A percentile compares a stretch with the other conserved stretches of the same genome.
Evolutionary conservation across 495 filamentous ascomycete species (phyloP).

Genomic region (Xanthoparmelia taractica): DNA sequence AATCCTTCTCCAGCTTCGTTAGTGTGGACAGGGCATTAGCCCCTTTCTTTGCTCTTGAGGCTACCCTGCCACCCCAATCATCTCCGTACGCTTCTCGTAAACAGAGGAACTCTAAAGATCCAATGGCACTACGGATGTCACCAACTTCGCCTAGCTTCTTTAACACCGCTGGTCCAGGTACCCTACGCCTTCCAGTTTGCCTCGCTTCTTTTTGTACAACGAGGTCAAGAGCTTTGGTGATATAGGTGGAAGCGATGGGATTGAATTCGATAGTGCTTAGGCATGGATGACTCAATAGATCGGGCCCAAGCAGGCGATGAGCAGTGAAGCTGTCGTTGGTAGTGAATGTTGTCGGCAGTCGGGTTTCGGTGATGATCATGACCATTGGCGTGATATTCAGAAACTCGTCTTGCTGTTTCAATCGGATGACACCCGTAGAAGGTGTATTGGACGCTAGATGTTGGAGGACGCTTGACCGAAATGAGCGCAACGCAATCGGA

Average conservation of each 20-base stretch:
- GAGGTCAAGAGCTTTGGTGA: slow-evolving; percentile 72
- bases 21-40: slow-evolving; percentile 47
- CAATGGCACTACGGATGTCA: slow-evolving; percentile 85
- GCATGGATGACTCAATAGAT: slow-evolving; percentile 69
- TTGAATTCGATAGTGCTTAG: slow-evolving; percentile 83
- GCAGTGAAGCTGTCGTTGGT: slow-evolving; percentile 82
- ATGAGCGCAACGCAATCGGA: slow-evolving; percentile 59
- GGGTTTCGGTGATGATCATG: slow-evolving; percentile 83
- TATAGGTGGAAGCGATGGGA: slow-evolving; percentile 75
- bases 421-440: slow-evolving; percentile 33
- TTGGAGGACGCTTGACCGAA: slow-evolving; percentile 64
- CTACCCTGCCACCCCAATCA: slow-evolving; percentile 60
- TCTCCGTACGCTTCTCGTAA: slow-evolving; percentile 61
- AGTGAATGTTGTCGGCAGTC: slow-evolving; percentile 65
- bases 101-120: slow-evolving; percentile 83
- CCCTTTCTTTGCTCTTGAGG: slow-evolving; percentile 49
- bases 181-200: slow-evolving; percentile 55
- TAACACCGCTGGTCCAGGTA: slow-evolving; percentile 63
- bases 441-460: slow-evolving; percentile 59
- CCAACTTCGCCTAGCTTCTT: slow-evolving; percentile 72
- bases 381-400: slow-evolving; percentile 60
- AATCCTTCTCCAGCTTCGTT: slow-evolving; percentile 65
- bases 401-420: slow-evolving; percentile 2
- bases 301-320: slow-evolving; percentile 76
- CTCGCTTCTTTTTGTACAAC: slow-evolving; percentile 74